Percentiles rank a stretch among this genome's conserved stretches.
phyloP scores from a whole-genome alignment of 2,329 filamentous ascomycete species.

The Arthrobotrys entomopaga region DNA sequence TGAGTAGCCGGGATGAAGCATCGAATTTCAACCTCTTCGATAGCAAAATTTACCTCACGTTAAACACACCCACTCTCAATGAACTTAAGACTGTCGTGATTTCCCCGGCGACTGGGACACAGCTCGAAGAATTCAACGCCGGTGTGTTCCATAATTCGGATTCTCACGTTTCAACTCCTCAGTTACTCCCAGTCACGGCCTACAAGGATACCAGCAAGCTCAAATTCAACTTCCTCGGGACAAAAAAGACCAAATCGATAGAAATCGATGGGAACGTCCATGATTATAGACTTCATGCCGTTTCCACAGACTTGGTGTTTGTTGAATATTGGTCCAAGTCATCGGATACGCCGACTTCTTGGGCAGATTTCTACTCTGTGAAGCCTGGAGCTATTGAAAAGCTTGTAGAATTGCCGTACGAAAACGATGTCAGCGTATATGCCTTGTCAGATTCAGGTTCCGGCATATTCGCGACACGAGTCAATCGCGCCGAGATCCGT shows the following conservation, averaged over 20 bases:
- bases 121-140: constrained; percentile 42
- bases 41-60: constrained; percentile 39
- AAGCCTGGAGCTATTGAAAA: constrained; percentile 76
- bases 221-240: constrained; percentile 76
- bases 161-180: constrained; percentile 37
- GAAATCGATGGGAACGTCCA: constrained; percentile 27
- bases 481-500: constrained; percentile 77
- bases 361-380: constrained; percentile 86
- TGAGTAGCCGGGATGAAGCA: constrained; percentile 36
- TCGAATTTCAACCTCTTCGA: constrained; percentile 44
- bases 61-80: constrained; percentile 21
- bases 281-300: constrained; percentile 45
- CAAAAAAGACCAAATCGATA: constrained; percentile 62
- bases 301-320: constrained; percentile 34
- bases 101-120: constrained; percentile 42
- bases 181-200: constrained; percentile 37
- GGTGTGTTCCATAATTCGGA: constrained; percentile 29
- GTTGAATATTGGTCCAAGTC: constrained; percentile 45
- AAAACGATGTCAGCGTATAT: constrained; percentile 77
- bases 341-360: constrained; percentile 61
- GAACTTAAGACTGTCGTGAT: constrained; percentile 45
- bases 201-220: constrained; percentile 64
- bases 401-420: constrained; percentile 69
- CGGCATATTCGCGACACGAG: constrained; percentile 83
- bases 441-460: constrained; percentile 79